Evolutionary conservation across 768 basidiomycete species (phyloP).

Genomic region (Podaxis sp.): DNA sequence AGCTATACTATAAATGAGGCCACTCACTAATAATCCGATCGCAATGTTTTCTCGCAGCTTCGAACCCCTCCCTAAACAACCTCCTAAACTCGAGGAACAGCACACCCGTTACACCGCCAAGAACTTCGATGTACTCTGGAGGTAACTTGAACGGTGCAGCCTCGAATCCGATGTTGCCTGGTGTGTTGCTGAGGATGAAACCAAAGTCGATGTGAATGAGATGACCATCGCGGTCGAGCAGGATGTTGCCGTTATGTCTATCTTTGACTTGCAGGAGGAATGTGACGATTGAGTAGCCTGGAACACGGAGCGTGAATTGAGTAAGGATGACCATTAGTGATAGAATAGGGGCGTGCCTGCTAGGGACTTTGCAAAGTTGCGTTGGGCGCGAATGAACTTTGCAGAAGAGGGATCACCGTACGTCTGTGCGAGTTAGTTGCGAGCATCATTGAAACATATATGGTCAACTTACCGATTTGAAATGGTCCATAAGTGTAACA

Average conservation of each 20-base stretch:
- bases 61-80: slow-evolving; percentile 91
- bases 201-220: slow-evolving; percentile 98
- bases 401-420: slow-evolving; percentile 88
- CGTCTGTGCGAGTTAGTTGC: slow-evolving; percentile 34
- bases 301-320: slow-evolving; percentile 1
- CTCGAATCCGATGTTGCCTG: slow-evolving; percentile 97
- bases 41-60: slow-evolving; percentile 91
- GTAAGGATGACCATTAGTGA: not conserved
- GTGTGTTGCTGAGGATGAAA: slow-evolving; percentile 95
- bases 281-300: slow-evolving; percentile 93
- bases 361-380: slow-evolving; percentile 90
- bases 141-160: slow-evolving; percentile 99
- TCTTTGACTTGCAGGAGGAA: slow-evolving; percentile 98
- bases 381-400: slow-evolving; percentile 85
- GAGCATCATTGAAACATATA: not conserved
- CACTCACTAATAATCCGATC: slow-evolving; percentile 94
- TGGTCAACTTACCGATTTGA: slow-evolving; percentile 59
- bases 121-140: slow-evolving; percentile 91
- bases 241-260: slow-evolving; percentile 97
- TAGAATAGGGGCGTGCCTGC: slow-evolving; percentile 46
- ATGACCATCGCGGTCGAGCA: slow-evolving; percentile 92
- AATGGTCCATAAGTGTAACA: slow-evolving; percentile 90
- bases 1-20: slow-evolving; percentile 21
- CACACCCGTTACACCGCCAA: slow-evolving; percentile 78
- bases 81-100: slow-evolving; percentile 81